Evolutionary conservation across 495 filamentous ascomycete species (phyloP).

Genomic region (Hypoxylon intermedium): DNA sequence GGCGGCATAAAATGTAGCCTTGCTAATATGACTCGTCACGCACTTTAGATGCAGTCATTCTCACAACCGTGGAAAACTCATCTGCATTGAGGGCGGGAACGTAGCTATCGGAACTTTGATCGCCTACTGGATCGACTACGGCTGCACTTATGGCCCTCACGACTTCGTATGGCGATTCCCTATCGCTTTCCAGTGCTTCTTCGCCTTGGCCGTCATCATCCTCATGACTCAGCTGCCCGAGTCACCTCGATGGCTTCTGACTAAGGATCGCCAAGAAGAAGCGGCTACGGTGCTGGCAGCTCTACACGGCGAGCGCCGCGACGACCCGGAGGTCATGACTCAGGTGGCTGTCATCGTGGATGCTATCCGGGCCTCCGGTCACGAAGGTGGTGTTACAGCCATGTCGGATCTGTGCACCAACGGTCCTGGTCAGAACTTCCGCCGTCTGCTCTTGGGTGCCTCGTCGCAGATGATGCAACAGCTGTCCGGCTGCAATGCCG

Average conservation of each 20-base stretch:
- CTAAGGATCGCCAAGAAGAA: constrained; percentile 70
- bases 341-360: constrained; percentile 71
- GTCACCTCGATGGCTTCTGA: constrained; percentile 77
- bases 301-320: constrained; percentile 65
- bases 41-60: constrained; percentile 69
- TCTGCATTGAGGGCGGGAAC: constrained; percentile 82
- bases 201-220: constrained; percentile 69
- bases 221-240: constrained; percentile 75
- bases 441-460: constrained; percentile 66
- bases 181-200: constrained; percentile 81
- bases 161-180: constrained; percentile 80
- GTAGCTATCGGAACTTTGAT: constrained; percentile 81
- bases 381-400: constrained; percentile 59
- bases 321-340: constrained; percentile 60
- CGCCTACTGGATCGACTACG: constrained; percentile 86
- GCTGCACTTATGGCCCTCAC: constrained; percentile 69
- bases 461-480: constrained; percentile 80
- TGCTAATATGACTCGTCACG: not conserved
- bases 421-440: constrained; percentile 71
- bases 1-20: not conserved
- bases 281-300: constrained; percentile 73
- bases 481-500: constrained; percentile 73
- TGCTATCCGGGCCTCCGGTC: constrained; percentile 68
- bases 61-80: constrained; percentile 78
- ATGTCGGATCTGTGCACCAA: constrained; percentile 64